Conservation (phyloP, 2,329 filamentous ascomycete species). For the Coccinonectria pachysandricola region DNA sequence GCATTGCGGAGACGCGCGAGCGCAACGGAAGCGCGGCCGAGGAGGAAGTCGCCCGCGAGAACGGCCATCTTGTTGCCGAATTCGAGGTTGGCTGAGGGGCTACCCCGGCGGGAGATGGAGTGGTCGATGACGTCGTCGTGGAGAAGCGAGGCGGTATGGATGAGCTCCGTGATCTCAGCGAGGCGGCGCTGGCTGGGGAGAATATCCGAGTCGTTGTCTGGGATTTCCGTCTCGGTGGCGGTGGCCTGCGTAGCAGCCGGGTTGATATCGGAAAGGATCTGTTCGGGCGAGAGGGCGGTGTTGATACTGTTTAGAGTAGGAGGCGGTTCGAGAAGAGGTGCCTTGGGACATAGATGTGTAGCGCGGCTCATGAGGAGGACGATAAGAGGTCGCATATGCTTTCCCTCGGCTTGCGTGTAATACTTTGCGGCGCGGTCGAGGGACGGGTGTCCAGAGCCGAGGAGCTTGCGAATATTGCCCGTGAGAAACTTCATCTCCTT, state of each 20-base stretch:
- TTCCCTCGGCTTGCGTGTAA: constrained; percentile 93
- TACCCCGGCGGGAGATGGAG: constrained; percentile 72
- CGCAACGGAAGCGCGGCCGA: constrained; percentile 87
- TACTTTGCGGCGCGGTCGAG: constrained; percentile 95
- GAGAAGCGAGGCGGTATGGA: constrained; percentile 90
- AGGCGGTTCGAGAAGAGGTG: constrained; percentile 25
- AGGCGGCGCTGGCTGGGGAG: constrained; percentile 86
- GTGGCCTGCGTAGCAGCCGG: constrained; percentile 45
- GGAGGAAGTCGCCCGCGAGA: constrained; percentile 88
- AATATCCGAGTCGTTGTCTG: constrained; percentile 50
- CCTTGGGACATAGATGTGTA: constrained; percentile 66
- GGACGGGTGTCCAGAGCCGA: constrained; percentile 88
- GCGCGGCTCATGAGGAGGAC: constrained; percentile 95
- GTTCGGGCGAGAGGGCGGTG: constrained; percentile 42
- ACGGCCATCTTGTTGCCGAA: constrained; percentile 99
- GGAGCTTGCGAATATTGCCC: constrained; percentile 83
- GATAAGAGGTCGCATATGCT: constrained; percentile 89
- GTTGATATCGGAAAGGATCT: constrained; percentile 69
- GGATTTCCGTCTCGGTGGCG: constrained; percentile 27
- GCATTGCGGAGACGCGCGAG: constrained; percentile 82
- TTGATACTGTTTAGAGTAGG: constrained; percentile 40
- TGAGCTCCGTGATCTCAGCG: constrained; percentile 93
- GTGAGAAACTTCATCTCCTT: constrained; percentile 96
- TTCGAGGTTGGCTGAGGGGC: constrained; percentile 81
- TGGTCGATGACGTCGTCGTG: constrained; percentile 98